A percentile compares a stretch with the other conserved stretches of the same genome.
Evolutionary conservation across 208 protist species (phyloP).

Genomic region (Trypanosoma theileri): DNA sequence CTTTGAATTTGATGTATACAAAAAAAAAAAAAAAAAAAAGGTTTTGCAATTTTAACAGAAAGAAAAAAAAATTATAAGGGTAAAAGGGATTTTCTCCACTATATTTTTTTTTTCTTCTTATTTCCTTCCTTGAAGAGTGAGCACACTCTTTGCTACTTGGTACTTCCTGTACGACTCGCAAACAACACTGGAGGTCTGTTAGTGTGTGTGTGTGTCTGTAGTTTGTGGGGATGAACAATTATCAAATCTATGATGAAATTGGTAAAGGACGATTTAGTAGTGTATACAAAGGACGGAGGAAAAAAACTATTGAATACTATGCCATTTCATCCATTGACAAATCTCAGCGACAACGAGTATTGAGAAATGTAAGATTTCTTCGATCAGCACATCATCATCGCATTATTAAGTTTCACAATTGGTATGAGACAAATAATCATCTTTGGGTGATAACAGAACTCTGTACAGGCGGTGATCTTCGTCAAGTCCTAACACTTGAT

Average conservation of each 20-base stretch:
- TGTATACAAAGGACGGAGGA: conserved; percentile 93
- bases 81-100: not conserved
- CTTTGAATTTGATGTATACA: not conserved
- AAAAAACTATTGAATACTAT: conserved; percentile 92
- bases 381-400: conserved; percentile 76
- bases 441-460: conserved; percentile 96
- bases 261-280: conserved; percentile 80
- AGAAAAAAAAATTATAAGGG: conserved; percentile 1
- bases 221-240: conserved; percentile 87
- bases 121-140: conserved; percentile 5
- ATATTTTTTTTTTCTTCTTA: conserved; percentile 5
- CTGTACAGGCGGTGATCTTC: conserved; percentile 91
- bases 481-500: conserved; percentile 72
- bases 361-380: conserved; percentile 86
- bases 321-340: conserved; percentile 95
- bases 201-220: conserved; percentile 8
- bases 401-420: conserved; percentile 92
- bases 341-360: conserved; percentile 72
- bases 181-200: not conserved
- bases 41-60: not conserved
- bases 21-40: not conserved
- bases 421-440: conserved; percentile 97
- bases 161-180: no score
- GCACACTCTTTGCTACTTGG: not conserved
- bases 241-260: conserved; percentile 94